A percentile compares a stretch with the other conserved stretches of the same genome.
These are phyloP conservation scores for Ophiostoma perfectum DNA, from an alignment of 2,329 filamentous ascomycete genomes.

Conservation along the genomic window DNA sequence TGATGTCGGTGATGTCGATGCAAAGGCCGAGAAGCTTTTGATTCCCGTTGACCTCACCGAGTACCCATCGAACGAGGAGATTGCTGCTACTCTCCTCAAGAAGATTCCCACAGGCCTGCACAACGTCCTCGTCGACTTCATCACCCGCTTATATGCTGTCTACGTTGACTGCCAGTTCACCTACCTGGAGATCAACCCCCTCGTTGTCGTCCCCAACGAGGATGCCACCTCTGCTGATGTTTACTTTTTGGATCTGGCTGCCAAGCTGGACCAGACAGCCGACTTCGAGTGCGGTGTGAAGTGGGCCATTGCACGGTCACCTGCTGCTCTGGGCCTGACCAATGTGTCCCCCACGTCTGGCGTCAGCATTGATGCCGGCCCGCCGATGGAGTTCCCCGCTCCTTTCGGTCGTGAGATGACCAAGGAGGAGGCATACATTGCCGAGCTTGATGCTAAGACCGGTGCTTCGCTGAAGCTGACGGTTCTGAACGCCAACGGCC, in stretches of 20 bases:
- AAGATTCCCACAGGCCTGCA: conserved; percentile 94
- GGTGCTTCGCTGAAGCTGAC: conserved; percentile 98
- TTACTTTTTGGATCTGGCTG: conserved; percentile 96
- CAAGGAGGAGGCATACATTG: conserved; percentile 99
- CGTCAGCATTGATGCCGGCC: conserved; percentile 90
- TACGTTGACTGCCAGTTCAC: conserved; percentile 99
- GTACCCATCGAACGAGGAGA: conserved; percentile 94
- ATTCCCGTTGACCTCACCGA: conserved; percentile 91
- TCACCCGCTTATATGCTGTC: conserved; percentile 94
- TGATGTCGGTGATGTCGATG: conserved; percentile 97
- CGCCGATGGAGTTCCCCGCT: conserved; percentile 97
- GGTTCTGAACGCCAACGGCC: conserved; percentile 83
- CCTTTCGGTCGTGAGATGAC: conserved; percentile 97
- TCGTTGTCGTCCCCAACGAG: conserved; percentile 94
- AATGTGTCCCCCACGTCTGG: conserved; percentile 56
- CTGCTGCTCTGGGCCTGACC: conserved; percentile 74
- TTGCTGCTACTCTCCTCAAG: conserved; percentile 76
- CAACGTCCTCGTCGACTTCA: conserved; percentile 99
- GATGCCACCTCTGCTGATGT: conserved; percentile 89
- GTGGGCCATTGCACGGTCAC: conserved; percentile 93
- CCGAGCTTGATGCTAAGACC: conserved; percentile 98
- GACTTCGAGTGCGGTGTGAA: conserved; percentile 99
- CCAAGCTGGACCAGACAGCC: conserved; percentile 97
- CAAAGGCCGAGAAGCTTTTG: conserved; percentile 96
- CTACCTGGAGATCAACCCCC: conserved; percentile 99